Base-by-base conservation (phyloP, 805 yeast species). In the Candida maris region DNA sequence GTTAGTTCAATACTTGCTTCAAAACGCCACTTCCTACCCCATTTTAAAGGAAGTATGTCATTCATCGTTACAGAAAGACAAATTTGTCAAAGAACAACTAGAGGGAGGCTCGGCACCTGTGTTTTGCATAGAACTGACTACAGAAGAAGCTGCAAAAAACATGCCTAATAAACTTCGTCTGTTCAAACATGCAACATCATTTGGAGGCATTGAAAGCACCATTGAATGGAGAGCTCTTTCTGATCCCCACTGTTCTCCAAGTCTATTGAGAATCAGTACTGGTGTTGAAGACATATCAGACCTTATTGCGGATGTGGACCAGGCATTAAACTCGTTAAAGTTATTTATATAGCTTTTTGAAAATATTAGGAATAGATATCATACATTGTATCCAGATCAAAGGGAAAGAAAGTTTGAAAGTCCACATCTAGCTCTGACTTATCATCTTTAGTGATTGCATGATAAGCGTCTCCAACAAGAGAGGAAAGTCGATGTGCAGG, bases 171-270 rank as follows among this genome's bases (percentile, higher is more conserved):
- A 67, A 40, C 63, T 86, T 40, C 72, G 75, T 45, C 74, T 73
- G 44, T 86, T 87, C 64, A 81, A 79, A 46, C 97, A 88, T 61
- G 95, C 96, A 3, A 87, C 96, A 0, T 85, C 95, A 1, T 67
- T 89, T 18, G 96, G 96, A 30, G 95, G 96, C 15, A 84, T 83
- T 12, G 96, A 89, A 60, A 81, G 93, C 28, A 64, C 87, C 51
- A 77, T 88, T 38, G 96, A 88, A 60, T 86, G 96, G 95, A 75
- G 96, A 54, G 80, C 85, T 0, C 51, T 88, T 61, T 71, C 81
- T 17, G 89, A 87, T 52, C 56, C 71, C 2, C 46, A 61, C 4
- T 81, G 78, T 12, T 65, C 71, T 14, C 71, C 73, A 17, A 70
- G 72, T 1, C 58, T 86, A 32, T 59, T 88, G 23, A 72, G 96